Evolutionary conservation across 192 early-diverging fungal species (phyloP), one percentile per base, ranked within the genome.

Genomic region (Umbelopsis sp.): DNA sequence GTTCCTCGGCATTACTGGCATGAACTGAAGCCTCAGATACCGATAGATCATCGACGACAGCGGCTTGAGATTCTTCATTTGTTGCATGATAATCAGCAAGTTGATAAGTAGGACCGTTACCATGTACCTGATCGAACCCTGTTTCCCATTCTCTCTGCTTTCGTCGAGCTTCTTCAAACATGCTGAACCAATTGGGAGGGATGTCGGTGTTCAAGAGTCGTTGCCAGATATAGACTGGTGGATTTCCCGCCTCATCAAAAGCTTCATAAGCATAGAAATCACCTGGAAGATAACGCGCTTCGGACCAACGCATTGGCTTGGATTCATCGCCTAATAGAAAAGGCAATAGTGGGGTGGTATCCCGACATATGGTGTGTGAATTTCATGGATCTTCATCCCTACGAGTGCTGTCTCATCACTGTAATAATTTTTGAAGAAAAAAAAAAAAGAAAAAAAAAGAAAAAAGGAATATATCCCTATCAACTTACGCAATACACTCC

Each of bases 261-360:
- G 79, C 74, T 34, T 75, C 67, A 41, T 71, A 80, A 7, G 75
- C 68, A 66, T 70, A 71, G 50, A 80, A 80, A 43, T 80, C 79
- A 25, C 74, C 74, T 3, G 74, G 74, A 36, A 80, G 71, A 51
- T 80, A 76, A 71, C 74, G 72, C 38, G 78, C 78, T 43, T 76
- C 74, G 21, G 78, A 80, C 78, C 78, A 80, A 20, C 78, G 70
- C 78, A 80, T 73, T 14, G 78, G 69, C n/a, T 41, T 56, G 4
- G 71, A 50, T 17, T 80, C 79, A 14, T 71, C 51, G 17, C 76
- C 76, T 77, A 62, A 24, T 38, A 34, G 25, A 34, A n/a, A 41
- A 59, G 29, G 36, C 26, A 65, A 21, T 52, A n/a, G 14, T 36
- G 43, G 9, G 38, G 24, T 14, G n/a, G n/a, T n/a, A n/a, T 11